Base-by-base conservation (phyloP, 2,329 filamentous ascomycete species). In the Parafenestella ontariensis region DNA sequence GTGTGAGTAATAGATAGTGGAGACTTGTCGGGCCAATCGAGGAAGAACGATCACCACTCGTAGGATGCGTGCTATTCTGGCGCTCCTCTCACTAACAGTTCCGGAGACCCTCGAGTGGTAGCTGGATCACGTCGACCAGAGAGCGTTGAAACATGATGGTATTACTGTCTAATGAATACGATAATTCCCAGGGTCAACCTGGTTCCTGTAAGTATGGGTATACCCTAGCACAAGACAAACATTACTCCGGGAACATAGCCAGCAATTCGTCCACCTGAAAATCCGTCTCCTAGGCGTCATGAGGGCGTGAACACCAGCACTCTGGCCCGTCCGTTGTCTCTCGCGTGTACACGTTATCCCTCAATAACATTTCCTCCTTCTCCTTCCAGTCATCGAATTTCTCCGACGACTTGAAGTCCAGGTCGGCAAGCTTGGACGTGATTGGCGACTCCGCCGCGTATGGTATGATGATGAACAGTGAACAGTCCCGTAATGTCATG, bases 401-500 rank as follows among this genome's bases (percentile, higher is more conserved):
- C 37, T 74, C 76, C 0, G 66, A 53, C 5, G 72, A 74, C 61
- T 82, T 82, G 59, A 79, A 71, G 51, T 82, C 80, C 5, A 82
- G 70, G 59, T 82, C 80, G 0, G 73, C 79, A 3, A 82, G 64
- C 39, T 78, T 73, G 9, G 75, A 76, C 31, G 78, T 77, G 13
- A 80, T 69, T 9, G 31, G 45, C 7, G 46, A 47, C 3, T 42
- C 42, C 3, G 49, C 13, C 1, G 49, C 33, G 28, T 62, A 68
- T 0, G 58, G 52, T 9, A 73, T 62, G 13, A 65, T 64, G 28
- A 81, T 61, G 55, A 79, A 81, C 5, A 81, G 60, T 3, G 79
- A 79, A 54, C 79, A 81, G 52, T 82, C 80, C 29, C 79, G 68
- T 11, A 82, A 58, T 1, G 79, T 81, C 79, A 81, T 82, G 9